Conservation (phyloP, 2,329 filamentous ascomycete genomes). For the Pseudogymnoascus verrucosus region DNA sequence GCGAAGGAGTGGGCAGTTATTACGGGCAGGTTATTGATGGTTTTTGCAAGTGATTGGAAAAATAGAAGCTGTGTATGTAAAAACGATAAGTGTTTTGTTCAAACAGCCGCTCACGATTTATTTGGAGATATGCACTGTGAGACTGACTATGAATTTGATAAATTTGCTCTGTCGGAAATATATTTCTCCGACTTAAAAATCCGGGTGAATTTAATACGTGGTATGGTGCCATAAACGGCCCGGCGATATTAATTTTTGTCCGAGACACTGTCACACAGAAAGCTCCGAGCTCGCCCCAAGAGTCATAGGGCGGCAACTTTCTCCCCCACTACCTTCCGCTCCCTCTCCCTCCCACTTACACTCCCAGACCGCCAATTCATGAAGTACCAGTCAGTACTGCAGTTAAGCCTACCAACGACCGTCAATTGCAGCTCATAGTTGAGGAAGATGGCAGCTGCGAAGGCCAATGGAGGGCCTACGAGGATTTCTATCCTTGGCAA, state of each 20-base stretch:
- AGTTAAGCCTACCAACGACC: conserved; percentile 6
- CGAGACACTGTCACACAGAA: background rate
- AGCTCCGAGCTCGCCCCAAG: conserved; percentile 8
- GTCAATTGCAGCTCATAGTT: conserved; percentile 4
- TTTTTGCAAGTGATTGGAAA: conserved; percentile 5
- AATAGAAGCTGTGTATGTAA: conserved; percentile 5
- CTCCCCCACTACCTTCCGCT: background rate
- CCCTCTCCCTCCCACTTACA: background rate
- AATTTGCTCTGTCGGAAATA: background rate
- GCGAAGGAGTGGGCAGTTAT: conserved; percentile 1
- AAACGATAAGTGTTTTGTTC: conserved; percentile 6
- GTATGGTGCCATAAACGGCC: conserved; percentile 1
- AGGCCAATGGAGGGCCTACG: conserved; percentile 33
- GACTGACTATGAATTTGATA: background rate
- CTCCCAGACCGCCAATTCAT: background rate
- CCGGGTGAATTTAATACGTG: background rate
- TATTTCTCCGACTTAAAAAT: background rate
- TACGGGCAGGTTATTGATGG: conserved; percentile 5
- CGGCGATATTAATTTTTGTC: background rate
- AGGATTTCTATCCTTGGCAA: conserved; percentile 76
- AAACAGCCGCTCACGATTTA: background rate
- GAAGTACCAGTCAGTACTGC: conserved; percentile 7
- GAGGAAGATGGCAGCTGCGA: conserved; percentile 6
- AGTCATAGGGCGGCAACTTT: conserved; percentile 4
- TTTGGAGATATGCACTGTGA: too few relatives aligned